These are phyloP conservation scores for Choiromyces venosus DNA, from an alignment of 495 filamentous ascomycete species.

Conservation along the genomic window DNA sequence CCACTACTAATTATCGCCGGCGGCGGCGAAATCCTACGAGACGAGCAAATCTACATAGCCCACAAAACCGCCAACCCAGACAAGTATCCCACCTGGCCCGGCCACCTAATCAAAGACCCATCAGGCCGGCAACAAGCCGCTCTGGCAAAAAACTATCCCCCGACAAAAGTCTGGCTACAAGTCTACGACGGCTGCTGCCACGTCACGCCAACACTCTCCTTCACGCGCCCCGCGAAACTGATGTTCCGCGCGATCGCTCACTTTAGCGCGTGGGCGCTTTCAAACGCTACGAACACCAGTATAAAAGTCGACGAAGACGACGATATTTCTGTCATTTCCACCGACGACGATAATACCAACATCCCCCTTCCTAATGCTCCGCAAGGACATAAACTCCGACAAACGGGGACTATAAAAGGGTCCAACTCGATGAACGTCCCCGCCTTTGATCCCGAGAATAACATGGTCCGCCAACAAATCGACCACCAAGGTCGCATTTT, in stretches of 20 bases:
- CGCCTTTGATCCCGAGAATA: conserved; percentile 50
- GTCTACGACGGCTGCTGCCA: conserved; percentile 95
- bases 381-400: conserved; percentile 13
- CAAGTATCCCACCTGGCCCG: conserved; percentile 63
- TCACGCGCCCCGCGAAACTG: conserved; percentile 86
- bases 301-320: conserved; percentile 80
- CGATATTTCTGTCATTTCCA: conserved; percentile 66
- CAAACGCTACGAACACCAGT: conserved; percentile 67
- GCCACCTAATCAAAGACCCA: conserved; percentile 57
- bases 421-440: conserved; percentile 49
- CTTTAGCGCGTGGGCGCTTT: conserved; percentile 84
- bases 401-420: conserved; percentile 27
- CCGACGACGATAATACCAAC: conserved; percentile 18
- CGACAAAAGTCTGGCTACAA: conserved; percentile 91
- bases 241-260: conserved; percentile 89
- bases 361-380: conserved; percentile 21
- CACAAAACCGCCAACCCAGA: conserved; percentile 84
- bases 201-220: conserved; percentile 82
- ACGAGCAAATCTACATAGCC: conserved; percentile 91
- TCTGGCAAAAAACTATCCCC: conserved; percentile 57
- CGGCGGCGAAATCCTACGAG: conserved; percentile 79
- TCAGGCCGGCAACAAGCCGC: conserved; percentile 51
- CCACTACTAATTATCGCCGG: conserved; percentile 80
- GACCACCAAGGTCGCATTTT: conserved; percentile 68
- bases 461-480: conserved; percentile 88